Evolutionary conservation across 768 basidiomycete species (phyloP).

Genomic region (Boletus bicolor): DNA sequence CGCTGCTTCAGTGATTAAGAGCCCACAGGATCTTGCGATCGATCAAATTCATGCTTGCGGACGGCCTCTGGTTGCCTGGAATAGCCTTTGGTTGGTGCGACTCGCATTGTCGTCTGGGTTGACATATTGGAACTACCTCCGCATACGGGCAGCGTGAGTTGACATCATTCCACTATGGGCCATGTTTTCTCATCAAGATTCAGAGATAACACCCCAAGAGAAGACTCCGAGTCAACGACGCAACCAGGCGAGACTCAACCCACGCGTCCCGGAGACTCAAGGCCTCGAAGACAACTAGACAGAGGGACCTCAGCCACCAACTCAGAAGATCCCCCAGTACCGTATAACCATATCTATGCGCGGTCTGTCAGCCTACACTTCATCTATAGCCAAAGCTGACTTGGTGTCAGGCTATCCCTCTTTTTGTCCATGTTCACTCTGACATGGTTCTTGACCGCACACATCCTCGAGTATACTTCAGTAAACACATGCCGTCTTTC

Average conservation of each 20-base stretch:
- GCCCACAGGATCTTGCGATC: constrained; percentile 37
- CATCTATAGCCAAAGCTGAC: constrained; percentile 10
- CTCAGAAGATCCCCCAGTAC: constrained; percentile 26
- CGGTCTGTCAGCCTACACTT: constrained; percentile 19
- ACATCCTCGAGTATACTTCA: constrained; percentile 77
- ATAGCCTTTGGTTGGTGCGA: constrained; percentile 59
- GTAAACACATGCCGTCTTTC: constrained; percentile 67
- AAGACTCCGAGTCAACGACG: constrained; percentile 28
- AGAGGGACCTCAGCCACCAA: constrained; percentile 21
- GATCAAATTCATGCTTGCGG: constrained; percentile 64
- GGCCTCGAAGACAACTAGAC: constrained; percentile 18
- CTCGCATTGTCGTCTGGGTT: constrained; percentile 47
- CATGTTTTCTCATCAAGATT: constrained; percentile 11
- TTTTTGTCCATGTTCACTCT: constrained; percentile 69
- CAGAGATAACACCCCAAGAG: constrained; percentile 24
- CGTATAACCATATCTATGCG: constrained; percentile 27
- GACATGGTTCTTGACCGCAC: constrained; percentile 79
- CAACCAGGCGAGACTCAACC: constrained; percentile 23
- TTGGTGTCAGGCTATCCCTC: constrained; percentile 46
- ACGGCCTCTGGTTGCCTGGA: constrained; percentile 66
- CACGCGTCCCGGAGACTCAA: constrained; percentile 12
- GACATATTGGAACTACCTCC: constrained; percentile 54
- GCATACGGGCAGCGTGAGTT: constrained; percentile 34
- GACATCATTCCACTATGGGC: not conserved
- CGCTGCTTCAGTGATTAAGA: constrained; percentile 45